A percentile compares a stretch with the other conserved stretches of the same genome.
These are phyloP conservation scores for Trypanosoma grayi DNA, from an alignment of 208 protist species.

Conservation along the genomic window DNA sequence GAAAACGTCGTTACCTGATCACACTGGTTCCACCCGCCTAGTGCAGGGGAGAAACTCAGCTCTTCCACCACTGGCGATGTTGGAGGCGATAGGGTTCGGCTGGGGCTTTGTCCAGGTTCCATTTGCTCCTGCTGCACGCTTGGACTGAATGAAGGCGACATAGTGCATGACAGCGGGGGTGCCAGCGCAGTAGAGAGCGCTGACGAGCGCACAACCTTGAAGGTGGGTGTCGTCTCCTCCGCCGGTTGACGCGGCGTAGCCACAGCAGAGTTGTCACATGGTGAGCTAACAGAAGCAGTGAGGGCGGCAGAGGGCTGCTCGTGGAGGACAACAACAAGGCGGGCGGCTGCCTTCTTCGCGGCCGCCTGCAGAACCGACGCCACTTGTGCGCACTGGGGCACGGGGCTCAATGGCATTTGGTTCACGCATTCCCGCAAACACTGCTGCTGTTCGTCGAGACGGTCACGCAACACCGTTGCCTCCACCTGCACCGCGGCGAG, in stretches of 20 bases:
- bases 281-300: not conserved
- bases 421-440: no score
- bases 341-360: constrained; percentile 1
- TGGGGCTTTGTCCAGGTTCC: not conserved
- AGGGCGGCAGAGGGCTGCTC: constrained; percentile 1
- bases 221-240: not conserved
- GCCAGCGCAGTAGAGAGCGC: not conserved
- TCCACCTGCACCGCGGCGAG: not conserved
- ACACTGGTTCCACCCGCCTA: not conserved
- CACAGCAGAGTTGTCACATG: not conserved
- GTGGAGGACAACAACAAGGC: constrained; percentile 11
- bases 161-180: not conserved
- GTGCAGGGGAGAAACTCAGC: not conserved
- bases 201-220: not conserved
- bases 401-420: constrained; percentile 2
- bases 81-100: constrained; percentile 9
- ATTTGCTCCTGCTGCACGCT: not conserved
- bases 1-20: constrained; percentile 7
- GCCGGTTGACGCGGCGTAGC: not conserved
- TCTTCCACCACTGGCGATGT: constrained; percentile 7
- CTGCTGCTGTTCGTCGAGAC: constrained; percentile 5
- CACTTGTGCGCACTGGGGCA: not conserved
- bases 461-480: not conserved
- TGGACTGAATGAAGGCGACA: no score
- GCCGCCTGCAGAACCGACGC: not conserved